Base-by-base conservation (phyloP, 352 stramenopile genomes). In the Phytophthora brassicae region DNA sequence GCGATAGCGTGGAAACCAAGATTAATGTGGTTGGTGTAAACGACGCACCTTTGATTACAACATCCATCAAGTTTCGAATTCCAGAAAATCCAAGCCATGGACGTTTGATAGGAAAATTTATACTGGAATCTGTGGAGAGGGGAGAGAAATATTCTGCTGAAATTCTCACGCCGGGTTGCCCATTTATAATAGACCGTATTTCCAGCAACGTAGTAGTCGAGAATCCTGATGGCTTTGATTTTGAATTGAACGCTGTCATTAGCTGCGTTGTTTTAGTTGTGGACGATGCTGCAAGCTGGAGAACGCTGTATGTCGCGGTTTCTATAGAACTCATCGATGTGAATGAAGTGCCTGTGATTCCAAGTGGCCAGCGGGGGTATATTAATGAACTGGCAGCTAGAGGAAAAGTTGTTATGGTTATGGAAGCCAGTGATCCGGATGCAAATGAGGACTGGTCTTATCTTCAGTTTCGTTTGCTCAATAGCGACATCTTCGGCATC, bases 11-110 rank as follows among this genome's bases (percentile, higher is more conserved):
- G 14, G 8, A 16, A 24, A n/a, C 38, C 4, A 8, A 14, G 16
- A 65, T 72, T 49, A 38, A 51, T n/a, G 23, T 69, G 0, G 20
- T 56, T 5, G 54, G 69, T 31, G 48, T 33, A 28, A 72, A 72
- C 28, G 58, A 68, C 19, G 65, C 65, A 13, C 65, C 65, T 11
- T 36, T 14, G 7, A n/a, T n/a, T n/a, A 48, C 24, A 11, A 14
- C 19, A 24, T 35, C 26, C 29, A 52, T 13, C 31, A 19, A 6
- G 13, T 72, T 58, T 20, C 13, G 3, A 3, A n/a, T 72, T 11
- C 11, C 22, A 36, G 65, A 72, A 61, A 72, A 66, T 48, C 53
- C 65, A 19, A 14, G 0, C 0, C 16, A 43, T 22, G 53, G 26
- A 16, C 22, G 20, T 12, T 11, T 57, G 8, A 58, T 72, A n/a